These are phyloP conservation scores for Beta macrorhiza DNA, from an alignment of 179 eudicot species.

Conservation along the genomic window DNA sequence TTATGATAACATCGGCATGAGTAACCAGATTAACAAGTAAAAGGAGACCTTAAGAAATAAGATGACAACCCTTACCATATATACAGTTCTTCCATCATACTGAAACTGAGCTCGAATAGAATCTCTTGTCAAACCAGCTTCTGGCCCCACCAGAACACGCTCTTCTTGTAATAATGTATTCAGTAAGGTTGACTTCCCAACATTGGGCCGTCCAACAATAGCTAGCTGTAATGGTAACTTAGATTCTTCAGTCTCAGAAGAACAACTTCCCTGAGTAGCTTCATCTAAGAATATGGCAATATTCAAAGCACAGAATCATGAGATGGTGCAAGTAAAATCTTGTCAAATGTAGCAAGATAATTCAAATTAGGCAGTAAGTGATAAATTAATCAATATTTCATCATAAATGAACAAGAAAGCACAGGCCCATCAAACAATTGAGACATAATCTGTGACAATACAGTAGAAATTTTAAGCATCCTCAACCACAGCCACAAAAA, in stretches of 20 bases:
- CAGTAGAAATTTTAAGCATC: not conserved
- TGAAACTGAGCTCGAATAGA: slow-evolving; percentile 89
- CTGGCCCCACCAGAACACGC: slow-evolving; percentile 96
- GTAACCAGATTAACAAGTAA: not conserved
- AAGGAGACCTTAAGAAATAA: slow-evolving; percentile 23
- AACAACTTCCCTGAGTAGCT: slow-evolving; percentile 32
- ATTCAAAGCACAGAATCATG: slow-evolving; percentile 21
- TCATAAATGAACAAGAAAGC: not conserved
- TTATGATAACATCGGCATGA: not conserved
- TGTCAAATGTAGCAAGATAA: not conserved
- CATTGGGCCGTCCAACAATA: slow-evolving; percentile 94
- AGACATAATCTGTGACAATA: not conserved
- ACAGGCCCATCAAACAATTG: not conserved
- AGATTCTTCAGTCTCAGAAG: slow-evolving; percentile 54
- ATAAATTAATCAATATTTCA: not conserved
- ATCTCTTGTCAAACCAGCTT: slow-evolving; percentile 97
- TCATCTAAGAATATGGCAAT: slow-evolving; percentile 30
- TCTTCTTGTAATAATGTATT: slow-evolving; percentile 87
- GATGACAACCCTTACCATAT: slow-evolving; percentile 55
- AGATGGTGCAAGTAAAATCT: slow-evolving; percentile 13
- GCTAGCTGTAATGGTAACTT: slow-evolving; percentile 89
- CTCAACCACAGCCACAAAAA: not conserved
- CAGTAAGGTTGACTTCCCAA: slow-evolving; percentile 91
- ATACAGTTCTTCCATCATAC: slow-evolving; percentile 75
- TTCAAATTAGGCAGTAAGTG: not conserved